Evolutionary conservation across 148 eudicot species (phyloP), one percentile per base, ranked within the genome.

Genomic region (Limonium bicolor): DNA sequence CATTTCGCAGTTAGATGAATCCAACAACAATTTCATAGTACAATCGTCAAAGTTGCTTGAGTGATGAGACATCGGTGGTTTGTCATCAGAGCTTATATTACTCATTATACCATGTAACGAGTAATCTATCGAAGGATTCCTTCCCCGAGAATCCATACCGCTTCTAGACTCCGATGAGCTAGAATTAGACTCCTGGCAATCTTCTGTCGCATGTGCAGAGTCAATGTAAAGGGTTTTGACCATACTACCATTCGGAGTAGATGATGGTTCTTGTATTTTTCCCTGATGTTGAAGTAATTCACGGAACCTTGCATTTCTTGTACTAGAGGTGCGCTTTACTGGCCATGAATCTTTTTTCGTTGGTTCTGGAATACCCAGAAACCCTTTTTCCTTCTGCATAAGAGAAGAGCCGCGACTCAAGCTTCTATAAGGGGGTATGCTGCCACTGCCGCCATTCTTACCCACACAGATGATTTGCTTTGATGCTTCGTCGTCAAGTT

Each of bases 171-270:
- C 64, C 1, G 56, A 42, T 25, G 61, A 60, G 62, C 52, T 48
- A 17, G 75, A 56, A 34, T 42, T 62, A 15, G 52, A 29, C 20
- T 55, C 37, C 27, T 51, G 61, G 54, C 70, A 54, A n/a, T n/a
- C n/a, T 30, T 70, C 65, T 50, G 37, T 55, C 46, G 53, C 64
- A 20, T 58, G 71, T 33, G 68, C 68, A 21, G 71, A 64, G 70
- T 82, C 88, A 19, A 82, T 41, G 45, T 71, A 65, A 40, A 79
- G 46, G 14, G 78, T 87, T 63, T 79, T 79, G 58, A 79, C 96
- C 15, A 47, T 43, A 28, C 46, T 35, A 38, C 60, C 55, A 44
- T 36, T 60, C 25, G 40, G 60, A 40, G 32, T 60, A 24, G 46
- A n/a, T 13, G 20, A 24, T 30, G 36, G 48, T 20, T 53, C 27